phyloP scores from a whole-genome alignment of 1,284 basidiomycete species.

The Trichosporon sp. region DNA sequence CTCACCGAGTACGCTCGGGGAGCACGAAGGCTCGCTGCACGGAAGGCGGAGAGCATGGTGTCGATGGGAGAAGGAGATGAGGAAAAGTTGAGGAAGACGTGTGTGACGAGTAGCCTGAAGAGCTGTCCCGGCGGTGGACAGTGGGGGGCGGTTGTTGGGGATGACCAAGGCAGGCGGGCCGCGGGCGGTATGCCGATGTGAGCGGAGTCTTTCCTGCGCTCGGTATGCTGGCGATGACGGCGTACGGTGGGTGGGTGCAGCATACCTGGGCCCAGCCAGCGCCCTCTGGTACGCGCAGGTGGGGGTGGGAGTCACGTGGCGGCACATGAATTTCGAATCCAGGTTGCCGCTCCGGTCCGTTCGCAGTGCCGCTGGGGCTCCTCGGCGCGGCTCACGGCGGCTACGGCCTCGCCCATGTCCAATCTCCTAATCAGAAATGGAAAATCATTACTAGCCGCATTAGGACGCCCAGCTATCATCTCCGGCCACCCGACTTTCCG shows the following conservation, averaged over 20 bases:
- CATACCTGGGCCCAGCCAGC: background rate
- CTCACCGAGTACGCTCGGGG: conserved; percentile 3
- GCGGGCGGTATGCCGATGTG: conserved; percentile 4
- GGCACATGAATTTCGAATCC: conserved; percentile 2
- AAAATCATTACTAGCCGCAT: background rate
- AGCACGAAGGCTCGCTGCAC: conserved; percentile 9
- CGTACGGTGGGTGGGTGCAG: background rate
- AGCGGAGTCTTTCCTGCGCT: conserved; percentile 6
- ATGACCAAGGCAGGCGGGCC: background rate
- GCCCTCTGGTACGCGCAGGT: background rate
- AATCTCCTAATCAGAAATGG: conserved; percentile 4
- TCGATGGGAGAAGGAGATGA: background rate
- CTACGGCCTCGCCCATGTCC: background rate
- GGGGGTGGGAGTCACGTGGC: background rate
- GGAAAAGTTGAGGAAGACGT: background rate
- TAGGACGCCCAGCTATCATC: background rate
- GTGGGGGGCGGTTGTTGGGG: conserved; percentile 1
- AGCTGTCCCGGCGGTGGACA: background rate
- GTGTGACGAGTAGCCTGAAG: background rate
- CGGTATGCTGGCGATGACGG: background rate
- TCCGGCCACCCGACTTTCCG: background rate
- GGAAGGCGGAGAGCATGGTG: conserved; percentile 11
- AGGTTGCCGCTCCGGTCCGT: conserved; percentile 5
- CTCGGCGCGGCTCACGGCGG: background rate
- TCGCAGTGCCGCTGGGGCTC: background rate